phyloP scores from a whole-genome alignment of 1,284 basidiomycete species.

The Moesziomyces aphidis region DNA sequence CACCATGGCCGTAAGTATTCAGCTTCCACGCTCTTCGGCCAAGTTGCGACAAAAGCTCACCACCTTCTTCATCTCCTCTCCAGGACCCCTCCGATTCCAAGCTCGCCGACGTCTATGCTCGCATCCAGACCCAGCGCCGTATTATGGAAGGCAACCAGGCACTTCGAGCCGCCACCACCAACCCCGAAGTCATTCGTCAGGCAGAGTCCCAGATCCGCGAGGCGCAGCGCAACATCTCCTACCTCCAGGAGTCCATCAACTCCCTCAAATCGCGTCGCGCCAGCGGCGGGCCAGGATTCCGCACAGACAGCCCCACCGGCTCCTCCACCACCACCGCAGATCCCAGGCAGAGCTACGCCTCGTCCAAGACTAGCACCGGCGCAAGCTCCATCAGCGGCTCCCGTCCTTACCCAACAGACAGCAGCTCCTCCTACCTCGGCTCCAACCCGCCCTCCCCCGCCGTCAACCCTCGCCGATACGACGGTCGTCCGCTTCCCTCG shows the following conservation, averaged over 20 bases:
- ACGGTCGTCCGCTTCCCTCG: constrained; percentile 49
- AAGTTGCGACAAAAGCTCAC: not conserved
- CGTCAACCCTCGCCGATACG: constrained; percentile 42
- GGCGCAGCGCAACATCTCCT: constrained; percentile 83
- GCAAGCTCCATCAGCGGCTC: constrained; percentile 19
- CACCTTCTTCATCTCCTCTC: not conserved
- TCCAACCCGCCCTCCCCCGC: constrained; percentile 42
- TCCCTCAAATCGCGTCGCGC: constrained; percentile 79
- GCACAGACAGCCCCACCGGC: constrained; percentile 41
- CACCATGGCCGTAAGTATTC: no score
- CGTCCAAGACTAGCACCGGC: constrained; percentile 20
- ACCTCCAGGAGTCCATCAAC: constrained; percentile 86
- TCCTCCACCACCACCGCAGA: constrained; percentile 28
- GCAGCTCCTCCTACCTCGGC: constrained; percentile 47
- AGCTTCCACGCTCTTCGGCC: no score
- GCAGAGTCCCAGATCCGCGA: constrained; percentile 86
- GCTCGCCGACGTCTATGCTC: constrained; percentile 88
- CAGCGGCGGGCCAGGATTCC: constrained; percentile 60
- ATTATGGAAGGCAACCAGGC: constrained; percentile 86
- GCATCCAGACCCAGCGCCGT: constrained; percentile 91
- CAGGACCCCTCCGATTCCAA: constrained; percentile 76
- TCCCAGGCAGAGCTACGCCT: constrained; percentile 46
- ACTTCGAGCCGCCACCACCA: constrained; percentile 83
- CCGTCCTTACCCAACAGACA: constrained; percentile 48
- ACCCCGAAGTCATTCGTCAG: constrained; percentile 82